Evolutionary conservation across 495 filamentous ascomycete genomes (phyloP), one percentile per base, ranked within the genome.

Genomic region (Alectoria sarmentosa): DNA sequence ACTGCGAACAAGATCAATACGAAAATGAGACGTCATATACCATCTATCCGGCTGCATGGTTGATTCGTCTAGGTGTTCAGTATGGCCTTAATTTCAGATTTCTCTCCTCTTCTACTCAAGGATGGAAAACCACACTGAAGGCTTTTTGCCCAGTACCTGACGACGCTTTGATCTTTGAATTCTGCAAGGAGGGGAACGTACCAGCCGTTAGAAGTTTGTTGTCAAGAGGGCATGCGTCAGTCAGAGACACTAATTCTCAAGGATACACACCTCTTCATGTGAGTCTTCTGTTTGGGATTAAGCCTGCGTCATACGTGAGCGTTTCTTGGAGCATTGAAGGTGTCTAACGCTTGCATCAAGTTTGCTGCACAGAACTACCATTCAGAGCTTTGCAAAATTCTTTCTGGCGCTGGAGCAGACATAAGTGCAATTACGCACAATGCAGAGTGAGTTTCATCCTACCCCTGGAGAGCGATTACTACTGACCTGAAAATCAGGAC

Each of bases 161-260:
- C 36, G 60, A 67, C 36, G 46, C 67, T 46, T 30, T 64, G 52
- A 64, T 64, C 10, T 69, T 69, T 36, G 32, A 60, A 2, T 69
- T 64, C 38, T 69, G 65, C 30, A 54, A 14, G n/a, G 17, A 67
- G 2, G 67, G 65, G 2, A 63, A 69, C 42, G 21, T 69, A 54
- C 48, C 23, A 26, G 59, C 26, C 21, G 42, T 49, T 2, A 48
- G 41, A n/a, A 38, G 1, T 23, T 3, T 61, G 59, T 49, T 61
- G 4, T 49, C 30, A 21, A 4, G 7, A 34, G 59, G 59, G 0
- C 30, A 61, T 36, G 59, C 59, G 23, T 48, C 59, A 3, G 42
- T 49, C 8, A 49, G 59, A 23, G 59, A 61, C 39, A 61, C 59
- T 4, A 19, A 61, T 36, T 46, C 15, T 32, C 1, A 1, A 1